Evolutionary conservation across 2,329 filamentous ascomycete genomes (phyloP), one percentile per base, ranked within the genome.

Genomic region (Penicillium sp.): DNA sequence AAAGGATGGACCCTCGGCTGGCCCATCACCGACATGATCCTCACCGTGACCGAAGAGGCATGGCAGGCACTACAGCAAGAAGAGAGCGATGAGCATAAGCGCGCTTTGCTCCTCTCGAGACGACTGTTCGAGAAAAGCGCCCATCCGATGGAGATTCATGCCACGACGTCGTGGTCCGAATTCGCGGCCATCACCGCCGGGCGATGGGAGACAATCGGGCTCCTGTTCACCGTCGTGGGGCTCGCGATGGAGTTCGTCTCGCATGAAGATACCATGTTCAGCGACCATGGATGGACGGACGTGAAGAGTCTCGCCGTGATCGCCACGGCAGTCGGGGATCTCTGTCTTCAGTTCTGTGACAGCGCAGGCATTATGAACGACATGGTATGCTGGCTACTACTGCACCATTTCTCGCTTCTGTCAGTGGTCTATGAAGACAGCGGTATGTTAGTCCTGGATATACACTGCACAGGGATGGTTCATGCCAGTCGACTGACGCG

Each of bases 301-400:
- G 15, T 13, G 33, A 41, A 40, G 7, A 43, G 28, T 18, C 27
- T 39, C 7, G 45, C 28, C 36, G 47, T 31, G 36, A 52, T 47
- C 1, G 41, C 50, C 4, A 46, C 44, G 28, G 53, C 60, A 4
- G 43, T 49, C 4, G 57, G 59, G 4, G 64, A 70, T 18, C 38
- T 52, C 10, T 59, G 56, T 38, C 39, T 59, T 6, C 50, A 51
- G 11, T 57, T 59, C 17, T 58, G 56, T 23, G 51, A 58, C 9
- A 52, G 40, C 20, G 44, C 43, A 7, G 53, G 53, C 1, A 41
- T 55, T 7, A 40, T 55, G 7, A 50, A 57, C 13, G 55, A 59
- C 26, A 39, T 51, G 40, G 55, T 48, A 42, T 56, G 45, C 27
- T 69, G 36, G 62, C 56, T 50, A 41, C 59, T 47, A 39, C 49